A percentile compares a stretch with the other conserved stretches of the same genome.
Conservation (phyloP, 2,329 filamentous ascomycete genomes). For the Byssothecium circinans region DNA sequence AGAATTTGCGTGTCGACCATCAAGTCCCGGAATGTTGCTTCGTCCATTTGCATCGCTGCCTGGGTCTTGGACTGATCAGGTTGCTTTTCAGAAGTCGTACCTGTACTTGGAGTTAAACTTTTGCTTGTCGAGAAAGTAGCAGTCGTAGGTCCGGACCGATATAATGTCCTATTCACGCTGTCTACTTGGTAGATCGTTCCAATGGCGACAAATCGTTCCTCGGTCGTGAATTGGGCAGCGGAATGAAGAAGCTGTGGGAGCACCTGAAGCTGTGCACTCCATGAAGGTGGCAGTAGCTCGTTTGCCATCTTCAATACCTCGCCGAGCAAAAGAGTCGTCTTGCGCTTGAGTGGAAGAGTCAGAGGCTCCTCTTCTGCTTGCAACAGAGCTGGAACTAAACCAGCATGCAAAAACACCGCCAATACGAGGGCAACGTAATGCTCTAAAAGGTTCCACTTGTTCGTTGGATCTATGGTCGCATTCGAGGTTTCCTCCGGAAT, state of each 20-base stretch:
- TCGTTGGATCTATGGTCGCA: constrained; percentile 67
- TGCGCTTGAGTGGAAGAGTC: constrained; percentile 73
- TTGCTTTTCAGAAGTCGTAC: constrained; percentile 37
- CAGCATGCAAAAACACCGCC: constrained; percentile 80
- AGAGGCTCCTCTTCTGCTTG: constrained; percentile 69
- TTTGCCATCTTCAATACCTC: constrained; percentile 90
- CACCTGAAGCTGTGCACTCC: constrained; percentile 83
- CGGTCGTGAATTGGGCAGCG: constrained; percentile 70
- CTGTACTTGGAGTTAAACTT: constrained; percentile 21
- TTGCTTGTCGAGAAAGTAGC: constrained; percentile 33
- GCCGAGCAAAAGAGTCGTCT: constrained; percentile 86
- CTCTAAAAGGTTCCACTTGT: constrained; percentile 76
- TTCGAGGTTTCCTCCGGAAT: constrained; percentile 54
- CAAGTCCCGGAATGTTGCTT: constrained; percentile 62
- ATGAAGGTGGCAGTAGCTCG: constrained; percentile 76
- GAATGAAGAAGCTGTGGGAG: constrained; percentile 82
- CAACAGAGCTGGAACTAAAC: constrained; percentile 58
- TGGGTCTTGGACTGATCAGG: constrained; percentile 54
- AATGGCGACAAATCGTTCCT: constrained; percentile 77
- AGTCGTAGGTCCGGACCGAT: constrained; percentile 65
- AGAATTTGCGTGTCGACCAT: constrained; percentile 82
- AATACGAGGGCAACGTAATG: constrained; percentile 91
- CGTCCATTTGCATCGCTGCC: constrained; percentile 64
- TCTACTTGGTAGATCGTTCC: constrained; percentile 97
- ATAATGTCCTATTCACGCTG: constrained; percentile 90